Percentiles rank a stretch among this genome's conserved stretches.
phyloP scores from a whole-genome alignment of 768 basidiomycete species.

The Suillus cothurnatus region DNA sequence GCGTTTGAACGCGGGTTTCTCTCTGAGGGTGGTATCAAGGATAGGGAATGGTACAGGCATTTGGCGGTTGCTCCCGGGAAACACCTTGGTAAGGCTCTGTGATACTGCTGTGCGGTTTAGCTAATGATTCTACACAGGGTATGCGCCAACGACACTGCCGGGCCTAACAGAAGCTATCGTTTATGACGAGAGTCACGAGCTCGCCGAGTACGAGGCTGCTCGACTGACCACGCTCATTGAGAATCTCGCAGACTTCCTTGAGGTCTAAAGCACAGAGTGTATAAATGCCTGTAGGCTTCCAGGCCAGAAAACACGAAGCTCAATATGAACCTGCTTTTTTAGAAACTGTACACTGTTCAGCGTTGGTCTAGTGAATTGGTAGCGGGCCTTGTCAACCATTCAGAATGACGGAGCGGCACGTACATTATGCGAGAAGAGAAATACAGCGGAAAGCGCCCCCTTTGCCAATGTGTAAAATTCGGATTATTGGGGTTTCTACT shows the following conservation, averaged over 20 bases:
- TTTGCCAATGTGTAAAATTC: not conserved
- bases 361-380: not conserved
- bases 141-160: constrained; percentile 85
- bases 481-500: not conserved
- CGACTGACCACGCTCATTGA: constrained; percentile 59
- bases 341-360: not conserved
- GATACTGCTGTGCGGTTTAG: not conserved
- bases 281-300: not conserved
- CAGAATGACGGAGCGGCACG: not conserved
- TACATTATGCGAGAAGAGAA: not conserved
- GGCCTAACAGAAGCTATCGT: constrained; percentile 77
- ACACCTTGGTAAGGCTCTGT: constrained; percentile 61
- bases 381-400: not conserved
- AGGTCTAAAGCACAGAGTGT: constrained; percentile 1
- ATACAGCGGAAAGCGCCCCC: not conserved
- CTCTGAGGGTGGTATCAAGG: constrained; percentile 72
- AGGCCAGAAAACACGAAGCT: not conserved
- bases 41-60: constrained; percentile 85
- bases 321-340: not conserved
- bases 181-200: constrained; percentile 62
- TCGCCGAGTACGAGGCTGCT: constrained; percentile 61
- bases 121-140: constrained; percentile 45
- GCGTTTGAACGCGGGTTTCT: constrained; percentile 83
- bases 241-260: constrained; percentile 44
- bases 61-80: constrained; percentile 87